Evolutionary conservation across 306 rosid species (phyloP).

Genomic region (Vigna nakashimae): DNA sequence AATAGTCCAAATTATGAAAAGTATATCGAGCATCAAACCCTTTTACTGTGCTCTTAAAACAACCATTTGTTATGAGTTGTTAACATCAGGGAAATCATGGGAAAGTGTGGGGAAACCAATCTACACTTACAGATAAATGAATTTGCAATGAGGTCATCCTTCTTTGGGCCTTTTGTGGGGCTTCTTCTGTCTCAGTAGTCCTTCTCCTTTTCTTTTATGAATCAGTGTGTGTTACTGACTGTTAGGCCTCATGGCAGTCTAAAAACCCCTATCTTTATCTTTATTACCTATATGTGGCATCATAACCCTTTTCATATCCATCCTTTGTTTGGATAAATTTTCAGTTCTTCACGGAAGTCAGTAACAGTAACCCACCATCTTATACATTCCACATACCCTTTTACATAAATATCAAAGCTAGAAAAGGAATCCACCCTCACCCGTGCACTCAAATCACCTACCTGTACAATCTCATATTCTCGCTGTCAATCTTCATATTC

Average conservation of each 20-base stretch:
- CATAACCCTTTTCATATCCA: slow-evolving; percentile 37
- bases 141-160: slow-evolving; percentile 55
- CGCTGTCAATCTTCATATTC: slow-evolving; percentile 29
- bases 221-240: slow-evolving; percentile 49
- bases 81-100: slow-evolving; percentile 50
- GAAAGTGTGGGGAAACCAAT: slow-evolving; percentile 50
- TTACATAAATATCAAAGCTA: slow-evolving; percentile 33
- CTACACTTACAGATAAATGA: slow-evolving; percentile 43
- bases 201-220: slow-evolving; percentile 32
- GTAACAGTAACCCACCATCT: slow-evolving; percentile 40
- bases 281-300: slow-evolving; percentile 54
- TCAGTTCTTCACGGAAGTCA: slow-evolving; percentile 48
- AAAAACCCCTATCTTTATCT: slow-evolving; percentile 41
- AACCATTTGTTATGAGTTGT: slow-evolving; percentile 51
- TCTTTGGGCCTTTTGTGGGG: slow-evolving; percentile 39
- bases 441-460: slow-evolving; percentile 26
- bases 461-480: slow-evolving; percentile 35
- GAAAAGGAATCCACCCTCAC: slow-evolving; percentile 27
- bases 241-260: slow-evolving; percentile 47
- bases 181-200: slow-evolving; percentile 29
- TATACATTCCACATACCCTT: slow-evolving; percentile 33
- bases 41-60: slow-evolving; percentile 49
- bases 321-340: slow-evolving; percentile 54
- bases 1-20: slow-evolving; percentile 44
- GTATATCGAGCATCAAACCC: slow-evolving; percentile 41